phyloP scores from a whole-genome alignment of 2,329 filamentous ascomycete genomes.

The Diaporthe caulivora region DNA sequence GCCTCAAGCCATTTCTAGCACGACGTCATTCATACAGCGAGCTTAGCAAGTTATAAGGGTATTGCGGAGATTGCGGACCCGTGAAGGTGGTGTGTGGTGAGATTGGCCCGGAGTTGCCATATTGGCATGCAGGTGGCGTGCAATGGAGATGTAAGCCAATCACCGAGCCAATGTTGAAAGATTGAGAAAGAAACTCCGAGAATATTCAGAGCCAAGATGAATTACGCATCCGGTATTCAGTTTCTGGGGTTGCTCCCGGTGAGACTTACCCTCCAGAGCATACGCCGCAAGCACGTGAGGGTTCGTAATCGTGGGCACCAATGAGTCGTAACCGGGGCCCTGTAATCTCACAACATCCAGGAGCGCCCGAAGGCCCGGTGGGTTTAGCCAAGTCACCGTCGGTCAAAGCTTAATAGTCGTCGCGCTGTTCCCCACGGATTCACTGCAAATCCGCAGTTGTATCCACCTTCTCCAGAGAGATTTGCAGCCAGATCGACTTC shows the following conservation, averaged over 20 bases:
- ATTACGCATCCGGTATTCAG: not conserved
- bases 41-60: not conserved
- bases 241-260: not conserved
- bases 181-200: not conserved
- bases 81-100: not conserved
- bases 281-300: not conserved
- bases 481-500: not conserved
- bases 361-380: not conserved
- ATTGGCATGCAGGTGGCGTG: not conserved
- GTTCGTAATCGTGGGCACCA: constrained; percentile 10
- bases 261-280: not conserved
- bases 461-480: not conserved
- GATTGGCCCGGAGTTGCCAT: not conserved
- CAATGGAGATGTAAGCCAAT: not conserved
- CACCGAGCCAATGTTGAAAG: not conserved
- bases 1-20: too few species aligned
- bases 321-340: constrained; percentile 10
- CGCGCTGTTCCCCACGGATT: not conserved
- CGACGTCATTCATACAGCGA: not conserved
- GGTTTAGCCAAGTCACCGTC: not conserved
- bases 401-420: too few species aligned
- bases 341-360: constrained; percentile 6
- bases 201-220: too few species aligned
- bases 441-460: not conserved
- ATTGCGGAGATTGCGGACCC: not conserved